Base-by-base conservation (phyloP, 441 rosid species). In the Viola pubescens region DNA sequence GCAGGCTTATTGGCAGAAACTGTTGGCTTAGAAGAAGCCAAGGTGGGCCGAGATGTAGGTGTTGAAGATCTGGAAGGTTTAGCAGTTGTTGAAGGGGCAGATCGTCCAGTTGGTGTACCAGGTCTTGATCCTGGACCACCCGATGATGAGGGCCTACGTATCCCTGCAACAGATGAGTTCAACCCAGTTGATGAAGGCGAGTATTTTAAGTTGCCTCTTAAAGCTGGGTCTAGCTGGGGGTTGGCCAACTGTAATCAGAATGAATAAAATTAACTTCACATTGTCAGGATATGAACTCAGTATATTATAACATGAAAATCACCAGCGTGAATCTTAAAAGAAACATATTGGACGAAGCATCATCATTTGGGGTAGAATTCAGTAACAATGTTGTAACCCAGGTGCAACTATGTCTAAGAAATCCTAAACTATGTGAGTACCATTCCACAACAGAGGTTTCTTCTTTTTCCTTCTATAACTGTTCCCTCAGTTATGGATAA, bases 91-190 rank as follows among this genome's bases (percentile, higher is more conserved):
- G 82, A 74, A 72, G 81, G 64, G 13, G 92, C 56, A 47, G 96
- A 65, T 44, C 89, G 90, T 56, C 95, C 90, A 48, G 87, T 82
- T 54, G 97, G 98, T 0, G 97, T 94, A 66, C 78, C 60, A 46
- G 96, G 94, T 79, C 97, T 84, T 66, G 97, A 89, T 67, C 96
- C 94, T 40, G 88, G 84, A 75, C 95, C 96, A 40, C 95, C 91
- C 11, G 98, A 86, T n/a, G 98, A 92, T 55, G 89, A 85, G 48
- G 97, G 97, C 73, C 97, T 81, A 11, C 92, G 90, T 58, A 37
- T 69, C 52, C 84, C 82, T 57, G 79, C 64, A 62, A 69, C 73
- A 12, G 86, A 77, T 69, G 84, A 71, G 76, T 76, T 89, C 63
- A 77, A 60, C 61, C 95, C 96, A 62, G 92, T 82, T 44, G 95